Base-by-base conservation (phyloP, 768 basidiomycete genomes). In the Scleroderma bovista region DNA sequence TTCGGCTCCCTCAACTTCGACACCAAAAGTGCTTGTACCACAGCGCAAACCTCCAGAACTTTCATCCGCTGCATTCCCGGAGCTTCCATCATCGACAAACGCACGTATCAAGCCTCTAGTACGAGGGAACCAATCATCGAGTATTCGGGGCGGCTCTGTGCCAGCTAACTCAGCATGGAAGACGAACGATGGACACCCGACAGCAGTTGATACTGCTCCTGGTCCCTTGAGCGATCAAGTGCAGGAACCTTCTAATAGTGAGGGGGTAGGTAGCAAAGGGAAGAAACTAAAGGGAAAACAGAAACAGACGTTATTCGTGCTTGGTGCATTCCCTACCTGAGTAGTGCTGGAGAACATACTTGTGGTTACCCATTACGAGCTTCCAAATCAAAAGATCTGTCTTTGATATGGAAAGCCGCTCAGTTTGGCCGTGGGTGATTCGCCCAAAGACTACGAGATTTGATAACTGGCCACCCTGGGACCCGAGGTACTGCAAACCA, bases 211-310 rank as follows among this genome's bases (percentile, higher is more conserved):
- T 20, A 59, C 71, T 43, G 70, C 61, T 12, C 74, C 68, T 73
- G 54, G 24, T 26, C 46, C 38, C 51, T 29, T 32, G 59, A 50
- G 52, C 19, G 51, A 51, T 16, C 26, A 53, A 31, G 32, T 41
- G 37, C 50, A 52, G 20, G 36, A 49, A 26, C 57, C 52, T 10
- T 57, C 51, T 24, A 46, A 42, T n/a, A 23, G 39, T 20, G n/a
- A 3, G 51, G 46, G 46, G 46, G 47, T 54, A 48, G 50, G 32
- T 17, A 62, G 55, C 0, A 84, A 80, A 57, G 80, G 79, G 31
- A 88, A 81, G 75, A 91, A 88, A 67, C 78, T 79, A 1, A 93
- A 91, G 61, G 82, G 81, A 1, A 90, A 91, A 66, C 80, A 82
- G 64, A 92, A 92, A 69, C 87, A 92, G 74, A 91, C 81, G 9